Evolutionary conservation across 305 asterid genomes (phyloP).

Genomic region (Galium porrigens): DNA sequence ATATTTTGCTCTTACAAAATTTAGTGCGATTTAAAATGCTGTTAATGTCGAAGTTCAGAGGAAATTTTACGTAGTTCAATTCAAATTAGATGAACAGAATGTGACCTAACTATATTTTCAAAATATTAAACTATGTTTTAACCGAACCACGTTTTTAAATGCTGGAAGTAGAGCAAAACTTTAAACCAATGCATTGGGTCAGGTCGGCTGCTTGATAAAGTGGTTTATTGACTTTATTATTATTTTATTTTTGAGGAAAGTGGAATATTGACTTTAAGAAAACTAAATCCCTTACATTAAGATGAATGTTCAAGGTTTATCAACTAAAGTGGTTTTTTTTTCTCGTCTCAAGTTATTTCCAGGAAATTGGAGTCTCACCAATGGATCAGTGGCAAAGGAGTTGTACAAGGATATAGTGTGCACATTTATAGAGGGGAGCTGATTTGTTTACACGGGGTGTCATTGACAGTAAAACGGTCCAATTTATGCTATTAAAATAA

Average conservation of each 20-base stretch:
- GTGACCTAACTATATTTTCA: neutral
- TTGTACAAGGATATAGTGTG: neutral
- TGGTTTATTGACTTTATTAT: neutral
- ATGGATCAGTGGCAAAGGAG: neutral
- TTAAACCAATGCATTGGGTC: neutral
- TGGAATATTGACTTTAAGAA: no score
- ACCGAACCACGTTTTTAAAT: neutral
- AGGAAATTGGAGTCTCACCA: neutral
- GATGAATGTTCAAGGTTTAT: neutral
- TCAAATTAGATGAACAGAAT: no score
- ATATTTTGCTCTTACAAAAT: no score
- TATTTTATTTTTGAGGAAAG: no score
- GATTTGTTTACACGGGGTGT: no score
- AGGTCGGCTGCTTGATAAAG: constrained; percentile 1
- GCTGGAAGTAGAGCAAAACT: neutral
- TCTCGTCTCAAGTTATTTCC: no score
- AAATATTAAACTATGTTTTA: neutral
- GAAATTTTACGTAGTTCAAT: no score
- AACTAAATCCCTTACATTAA: neutral
- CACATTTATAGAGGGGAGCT: no score
- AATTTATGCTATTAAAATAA: neutral
- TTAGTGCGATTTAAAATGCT: no score
- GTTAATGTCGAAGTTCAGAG: no score
- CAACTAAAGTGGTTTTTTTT: neutral
- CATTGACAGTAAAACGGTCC: no score